These are phyloP conservation scores for Eucalyptus curtisii DNA, from an alignment of 345 rosid genomes.

Conservation along the genomic window DNA sequence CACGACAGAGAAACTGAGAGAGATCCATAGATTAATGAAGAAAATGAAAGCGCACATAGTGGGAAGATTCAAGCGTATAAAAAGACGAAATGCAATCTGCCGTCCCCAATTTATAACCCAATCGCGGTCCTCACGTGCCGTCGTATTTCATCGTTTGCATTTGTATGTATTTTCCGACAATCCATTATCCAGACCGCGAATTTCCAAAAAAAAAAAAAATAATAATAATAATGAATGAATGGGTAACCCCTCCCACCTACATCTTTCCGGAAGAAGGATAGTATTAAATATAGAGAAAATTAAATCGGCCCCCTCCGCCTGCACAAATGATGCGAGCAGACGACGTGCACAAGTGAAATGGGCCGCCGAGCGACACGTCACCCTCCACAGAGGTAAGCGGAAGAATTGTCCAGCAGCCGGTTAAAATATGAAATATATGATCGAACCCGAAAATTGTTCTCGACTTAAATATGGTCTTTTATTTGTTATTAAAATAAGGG, in stretches of 20 bases:
- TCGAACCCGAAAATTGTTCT: background rate
- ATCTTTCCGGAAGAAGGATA: background rate
- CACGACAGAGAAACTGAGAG: background rate
- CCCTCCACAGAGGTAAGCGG: background rate
- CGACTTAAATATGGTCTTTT: background rate
- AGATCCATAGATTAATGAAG: background rate
- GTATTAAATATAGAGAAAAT: background rate
- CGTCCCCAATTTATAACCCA: background rate
- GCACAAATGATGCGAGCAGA: background rate
- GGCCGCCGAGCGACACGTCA: background rate
- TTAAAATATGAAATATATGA: background rate
- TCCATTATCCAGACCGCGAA: background rate
- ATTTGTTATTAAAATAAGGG: background rate
- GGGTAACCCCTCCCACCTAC: background rate
- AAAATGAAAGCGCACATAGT: background rate
- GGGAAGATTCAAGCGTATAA: background rate
- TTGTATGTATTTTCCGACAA: background rate
- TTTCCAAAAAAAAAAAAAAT: background rate
- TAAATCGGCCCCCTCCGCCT: background rate
- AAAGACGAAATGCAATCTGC: background rate
- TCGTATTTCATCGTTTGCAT: background rate
- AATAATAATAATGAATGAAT: background rate
- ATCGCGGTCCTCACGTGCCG: background rate
- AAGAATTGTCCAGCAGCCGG: background rate
- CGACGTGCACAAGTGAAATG: no score